Conservation (phyloP, 2,329 filamentous ascomycete genomes). For the Colletotrichum kahawae region DNA sequence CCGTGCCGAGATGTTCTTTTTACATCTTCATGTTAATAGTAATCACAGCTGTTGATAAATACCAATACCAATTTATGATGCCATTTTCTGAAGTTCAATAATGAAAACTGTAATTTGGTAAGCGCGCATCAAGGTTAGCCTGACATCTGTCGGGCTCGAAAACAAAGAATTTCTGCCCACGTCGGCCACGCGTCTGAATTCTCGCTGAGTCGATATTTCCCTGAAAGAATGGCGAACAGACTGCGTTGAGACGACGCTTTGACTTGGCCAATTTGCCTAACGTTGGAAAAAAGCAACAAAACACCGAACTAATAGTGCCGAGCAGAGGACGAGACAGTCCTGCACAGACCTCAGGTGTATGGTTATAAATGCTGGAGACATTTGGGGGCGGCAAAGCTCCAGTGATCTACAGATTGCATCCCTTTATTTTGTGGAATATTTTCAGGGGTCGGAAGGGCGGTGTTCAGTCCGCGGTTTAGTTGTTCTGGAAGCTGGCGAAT, state of each 20-base stretch:
- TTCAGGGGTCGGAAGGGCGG: background rate
- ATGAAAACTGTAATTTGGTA: rapidly evolving
- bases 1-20: background rate
- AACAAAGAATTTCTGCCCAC: background rate
- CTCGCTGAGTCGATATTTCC: background rate
- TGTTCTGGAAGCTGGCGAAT: background rate
- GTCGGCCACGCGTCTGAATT: background rate
- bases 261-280: background rate
- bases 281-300: background rate
- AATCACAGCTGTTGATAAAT: background rate
- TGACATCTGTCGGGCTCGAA: background rate
- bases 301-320: background rate
- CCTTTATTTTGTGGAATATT: background rate
- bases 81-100: background rate
- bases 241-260: background rate
- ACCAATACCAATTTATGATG: background rate
- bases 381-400: background rate
- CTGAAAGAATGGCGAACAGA: background rate
- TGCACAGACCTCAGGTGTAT: background rate
- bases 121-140: background rate
- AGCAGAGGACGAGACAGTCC: background rate
- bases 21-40: background rate
- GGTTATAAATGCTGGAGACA: background rate
- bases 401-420: background rate
- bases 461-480: background rate